Base-by-base conservation (phyloP, 2,329 filamentous ascomycete species). In the Juglanconis juglandina region DNA sequence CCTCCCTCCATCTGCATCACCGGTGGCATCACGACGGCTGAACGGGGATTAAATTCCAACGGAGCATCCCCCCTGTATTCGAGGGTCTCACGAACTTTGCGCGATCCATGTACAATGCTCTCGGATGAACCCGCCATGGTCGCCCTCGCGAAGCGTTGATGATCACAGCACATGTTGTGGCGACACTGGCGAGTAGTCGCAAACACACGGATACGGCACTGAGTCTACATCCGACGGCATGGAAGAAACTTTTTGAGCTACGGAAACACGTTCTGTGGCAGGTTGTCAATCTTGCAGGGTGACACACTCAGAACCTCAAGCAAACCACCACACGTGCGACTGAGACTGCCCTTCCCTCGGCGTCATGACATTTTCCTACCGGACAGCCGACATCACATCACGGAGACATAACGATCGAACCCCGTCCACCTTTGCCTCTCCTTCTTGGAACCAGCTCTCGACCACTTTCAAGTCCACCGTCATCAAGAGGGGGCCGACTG, bases 321-420 rank as follows among this genome's bases (percentile, higher is more conserved):
- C 61, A 63, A 63, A 63, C 58, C 52, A 58, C 58, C 52, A 55
- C 24, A 17, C 54, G 51, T 53, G 34, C 35, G 30, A 58, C 53
- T 8, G 17, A 33, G 17, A 4, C 33, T 34, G 11, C 17, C 9
- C 35, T 7, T 13, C 35, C 24, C 5, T 39, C 30, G 17, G 11
- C 9, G 24, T 10, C 24, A 33, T 14, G 47, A 14, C 13, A 14
- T 50, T 5, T 13, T 32, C n/a, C 24, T 11, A 35, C 37, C 39
- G 11, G 13, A 8, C 51, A 53, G 13, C 11, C 34, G 32, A 35
- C 34, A 24, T 39, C 7, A 39, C 37, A 37, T 34, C 17, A 39
- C n/a, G 14, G 32, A 34, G 39, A 35, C 32, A 33, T 24, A 54
- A 54, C 32, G 5, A 6, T 13, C 13, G 24, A 4, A n/a, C 11